These are phyloP conservation scores for Halophytophthora polymorphica DNA, from an alignment of 352 stramenopile genomes.

Conservation along the genomic window DNA sequence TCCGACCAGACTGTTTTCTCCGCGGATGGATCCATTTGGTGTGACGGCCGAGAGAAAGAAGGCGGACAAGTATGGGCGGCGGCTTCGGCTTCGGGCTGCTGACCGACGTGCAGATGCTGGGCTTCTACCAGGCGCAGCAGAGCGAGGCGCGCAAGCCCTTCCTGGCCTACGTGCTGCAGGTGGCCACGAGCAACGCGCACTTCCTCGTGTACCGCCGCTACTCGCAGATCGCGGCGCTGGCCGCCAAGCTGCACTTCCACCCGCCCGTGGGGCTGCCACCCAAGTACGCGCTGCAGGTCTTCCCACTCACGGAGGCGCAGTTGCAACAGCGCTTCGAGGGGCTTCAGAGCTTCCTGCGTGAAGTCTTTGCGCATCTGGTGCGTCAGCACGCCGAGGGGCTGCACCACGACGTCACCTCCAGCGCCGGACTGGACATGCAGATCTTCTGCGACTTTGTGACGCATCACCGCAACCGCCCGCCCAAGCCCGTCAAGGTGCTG, in stretches of 20 bases:
- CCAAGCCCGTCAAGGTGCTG: constrained; percentile 37
- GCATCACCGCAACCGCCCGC: constrained; percentile 63
- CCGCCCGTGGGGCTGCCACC: constrained; percentile 63
- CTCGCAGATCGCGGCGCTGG: constrained; percentile 65
- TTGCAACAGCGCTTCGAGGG: constrained; percentile 70
- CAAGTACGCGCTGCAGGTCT: constrained; percentile 81
- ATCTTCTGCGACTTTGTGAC: constrained; percentile 78
- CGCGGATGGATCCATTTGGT: too few relatives aligned
- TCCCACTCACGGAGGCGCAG: constrained; percentile 60
- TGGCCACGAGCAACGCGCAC: constrained; percentile 34
- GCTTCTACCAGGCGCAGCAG: constrained; percentile 76
- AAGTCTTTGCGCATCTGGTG: constrained; percentile 44
- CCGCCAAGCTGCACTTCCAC: constrained; percentile 65
- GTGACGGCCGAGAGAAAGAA: not conserved
- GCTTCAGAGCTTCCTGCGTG: constrained; percentile 46
- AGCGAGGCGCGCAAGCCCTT: constrained; percentile 41
- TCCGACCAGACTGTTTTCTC: too few relatives aligned
- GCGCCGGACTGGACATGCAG: constrained; percentile 76
- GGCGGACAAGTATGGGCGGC: constrained; percentile 22
- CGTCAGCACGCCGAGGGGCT: constrained; percentile 46
- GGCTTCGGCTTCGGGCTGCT: constrained; percentile 66
- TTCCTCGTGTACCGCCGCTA: constrained; percentile 83
- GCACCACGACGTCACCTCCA: constrained; percentile 60
- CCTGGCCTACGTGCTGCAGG: constrained; percentile 74
- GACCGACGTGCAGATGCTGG: constrained; percentile 70